These are phyloP conservation scores for Globisporangium paroecandrum DNA, from an alignment of 352 stramenopile genomes.

Conservation along the genomic window DNA sequence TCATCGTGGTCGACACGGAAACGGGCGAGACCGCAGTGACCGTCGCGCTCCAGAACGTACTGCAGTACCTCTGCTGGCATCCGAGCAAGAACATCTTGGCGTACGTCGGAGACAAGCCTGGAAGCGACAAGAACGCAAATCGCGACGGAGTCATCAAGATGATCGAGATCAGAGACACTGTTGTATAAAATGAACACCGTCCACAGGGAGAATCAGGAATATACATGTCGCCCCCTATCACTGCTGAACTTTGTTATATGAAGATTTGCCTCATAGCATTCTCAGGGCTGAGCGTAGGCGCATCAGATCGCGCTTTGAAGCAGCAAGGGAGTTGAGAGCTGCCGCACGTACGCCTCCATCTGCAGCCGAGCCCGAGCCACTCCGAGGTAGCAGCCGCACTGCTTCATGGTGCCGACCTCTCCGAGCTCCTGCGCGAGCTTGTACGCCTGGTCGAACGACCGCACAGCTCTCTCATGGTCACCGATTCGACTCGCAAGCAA, in stretches of 20 bases:
- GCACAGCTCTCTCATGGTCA: conserved; percentile 65
- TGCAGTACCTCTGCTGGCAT: conserved; percentile 83
- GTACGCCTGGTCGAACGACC: conserved; percentile 79
- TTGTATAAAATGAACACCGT: conserved; percentile 9
- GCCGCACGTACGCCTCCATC: conserved; percentile 52
- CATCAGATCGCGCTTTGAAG: conserved; percentile 7
- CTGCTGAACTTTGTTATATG: neutral
- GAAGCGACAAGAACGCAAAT: conserved; percentile 76
- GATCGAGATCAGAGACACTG: conserved; percentile 60
- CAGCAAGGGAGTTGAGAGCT: conserved; percentile 34
- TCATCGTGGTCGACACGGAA: conserved; percentile 64
- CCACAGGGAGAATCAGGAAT: conserved; percentile 7
- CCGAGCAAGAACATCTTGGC: conserved; percentile 77
- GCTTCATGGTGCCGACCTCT: conserved; percentile 62
- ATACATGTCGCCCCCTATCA: neutral
- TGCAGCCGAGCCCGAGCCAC: conserved; percentile 64
- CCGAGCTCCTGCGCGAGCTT: conserved; percentile 66
- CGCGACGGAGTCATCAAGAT: conserved; percentile 84
- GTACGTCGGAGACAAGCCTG: conserved; percentile 79
- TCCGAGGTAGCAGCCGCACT: conserved; percentile 80
- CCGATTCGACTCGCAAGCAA: conserved; percentile 56
- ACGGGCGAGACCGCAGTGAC: conserved; percentile 56
- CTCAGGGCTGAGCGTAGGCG: neutral
- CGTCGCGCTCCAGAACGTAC: conserved; percentile 60
- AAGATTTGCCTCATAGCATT: neutral